A percentile compares a stretch with the other conserved stretches of the same genome.
These are phyloP conservation scores for Aspergillus sp. DNA, from an alignment of 2,329 filamentous ascomycete genomes.

Conservation along the genomic window DNA sequence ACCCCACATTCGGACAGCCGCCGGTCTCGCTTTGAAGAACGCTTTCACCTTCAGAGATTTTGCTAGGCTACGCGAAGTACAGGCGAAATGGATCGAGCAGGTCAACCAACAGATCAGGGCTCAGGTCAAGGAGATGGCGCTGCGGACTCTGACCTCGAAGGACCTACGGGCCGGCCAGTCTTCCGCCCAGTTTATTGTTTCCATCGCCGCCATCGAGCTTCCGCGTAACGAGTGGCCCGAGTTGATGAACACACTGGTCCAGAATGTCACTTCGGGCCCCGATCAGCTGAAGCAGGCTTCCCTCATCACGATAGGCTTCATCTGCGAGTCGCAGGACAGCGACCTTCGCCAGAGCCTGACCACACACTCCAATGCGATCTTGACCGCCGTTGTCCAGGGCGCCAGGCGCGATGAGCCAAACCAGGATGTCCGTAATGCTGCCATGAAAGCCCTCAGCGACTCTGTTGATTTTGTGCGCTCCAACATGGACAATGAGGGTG, in stretches of 20 bases:
- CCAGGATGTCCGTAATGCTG: constrained; percentile 78
- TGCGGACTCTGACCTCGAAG: constrained; percentile 72
- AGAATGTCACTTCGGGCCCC: constrained; percentile 79
- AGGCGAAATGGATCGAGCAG: constrained; percentile 83
- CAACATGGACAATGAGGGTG: constrained; percentile 98
- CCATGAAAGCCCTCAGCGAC: constrained; percentile 88
- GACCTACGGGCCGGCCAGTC: constrained; percentile 79
- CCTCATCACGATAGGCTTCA: constrained; percentile 92
- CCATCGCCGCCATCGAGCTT: constrained; percentile 89
- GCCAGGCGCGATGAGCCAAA: constrained; percentile 94
- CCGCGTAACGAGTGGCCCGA: constrained; percentile 89
- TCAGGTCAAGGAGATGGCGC: constrained; percentile 79
- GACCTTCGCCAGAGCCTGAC: constrained; percentile 74
- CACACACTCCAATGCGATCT: constrained; percentile 89
- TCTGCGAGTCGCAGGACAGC: constrained; percentile 88
- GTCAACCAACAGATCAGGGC: constrained; percentile 74
- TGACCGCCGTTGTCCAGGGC: constrained; percentile 95
- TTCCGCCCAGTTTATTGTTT: constrained; percentile 88
- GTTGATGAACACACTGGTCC: constrained; percentile 77
- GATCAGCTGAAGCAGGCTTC: constrained; percentile 91
- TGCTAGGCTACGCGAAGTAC: constrained; percentile 75
- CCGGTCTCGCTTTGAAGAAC: constrained; percentile 95
- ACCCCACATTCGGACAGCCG: constrained; percentile 80
- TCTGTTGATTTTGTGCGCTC: constrained; percentile 95
- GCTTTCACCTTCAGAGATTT: constrained; percentile 91